phyloP scores from a whole-genome alignment of 768 basidiomycete species.

The Epithele typhae region DNA sequence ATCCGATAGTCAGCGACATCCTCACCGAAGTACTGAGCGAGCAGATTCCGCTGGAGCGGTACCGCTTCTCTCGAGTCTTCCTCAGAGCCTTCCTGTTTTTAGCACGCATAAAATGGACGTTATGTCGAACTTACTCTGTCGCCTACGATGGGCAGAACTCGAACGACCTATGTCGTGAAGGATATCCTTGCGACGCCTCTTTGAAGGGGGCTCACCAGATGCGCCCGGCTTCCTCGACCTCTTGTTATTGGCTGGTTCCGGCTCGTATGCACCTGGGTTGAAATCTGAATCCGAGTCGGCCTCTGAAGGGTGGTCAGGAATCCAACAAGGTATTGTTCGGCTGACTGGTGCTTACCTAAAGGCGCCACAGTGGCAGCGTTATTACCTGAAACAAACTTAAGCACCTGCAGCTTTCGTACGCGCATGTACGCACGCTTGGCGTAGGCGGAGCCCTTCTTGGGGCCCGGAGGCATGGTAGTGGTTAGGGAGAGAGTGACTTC shows the following conservation, averaged over 20 bases:
- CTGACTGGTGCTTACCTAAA: too few species aligned
- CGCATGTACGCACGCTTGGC: too few species aligned
- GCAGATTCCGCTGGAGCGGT: slow-evolving; percentile 17
- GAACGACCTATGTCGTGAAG: neutral
- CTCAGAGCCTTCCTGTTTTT: neutral
- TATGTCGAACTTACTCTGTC: neutral
- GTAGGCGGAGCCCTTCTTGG: too few species aligned
- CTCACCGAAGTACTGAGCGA: slow-evolving; percentile 24
- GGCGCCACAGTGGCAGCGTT: too few species aligned
- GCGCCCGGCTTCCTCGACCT: slow-evolving; percentile 17
- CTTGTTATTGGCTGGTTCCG: slow-evolving; percentile 27
- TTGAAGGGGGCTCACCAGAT: neutral
- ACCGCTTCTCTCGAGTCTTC: slow-evolving; percentile 12
- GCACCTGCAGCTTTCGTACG: too few species aligned
- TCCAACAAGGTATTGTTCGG: too few species aligned
- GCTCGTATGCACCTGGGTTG: slow-evolving; percentile 35
- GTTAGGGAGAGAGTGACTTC: too few species aligned
- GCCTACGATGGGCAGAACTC: neutral
- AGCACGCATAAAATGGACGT: neutral
- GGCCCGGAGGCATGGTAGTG: too few species aligned
- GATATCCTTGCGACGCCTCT: slow-evolving; percentile 7
- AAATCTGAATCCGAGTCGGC: slow-evolving; percentile 48
- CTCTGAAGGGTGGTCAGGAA: slow-evolving; percentile 3
- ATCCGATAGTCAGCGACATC: slow-evolving; percentile 2
- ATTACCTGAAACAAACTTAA: too few species aligned